Base-by-base conservation (phyloP, 139 green algal species). In the Asterochloris erici region DNA sequence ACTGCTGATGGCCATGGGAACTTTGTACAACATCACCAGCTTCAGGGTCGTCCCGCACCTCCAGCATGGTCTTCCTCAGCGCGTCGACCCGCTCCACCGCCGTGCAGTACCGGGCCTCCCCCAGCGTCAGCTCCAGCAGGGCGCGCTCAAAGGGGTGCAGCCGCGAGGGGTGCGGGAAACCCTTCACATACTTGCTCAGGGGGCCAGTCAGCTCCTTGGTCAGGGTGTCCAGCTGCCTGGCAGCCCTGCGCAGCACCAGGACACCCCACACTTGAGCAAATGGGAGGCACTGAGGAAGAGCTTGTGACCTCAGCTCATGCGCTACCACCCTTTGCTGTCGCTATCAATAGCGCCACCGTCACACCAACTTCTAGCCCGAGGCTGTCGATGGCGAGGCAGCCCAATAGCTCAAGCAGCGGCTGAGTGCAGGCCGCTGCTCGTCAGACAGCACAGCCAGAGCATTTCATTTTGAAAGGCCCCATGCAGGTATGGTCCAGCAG, bases 51-150 rank as follows among this genome's bases (percentile, higher is more conserved):
- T 6, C 38, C 38, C 38, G 38, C 38, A 81, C 85, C 83, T 94
- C 83, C 63, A 94, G 84, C 21, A 93, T 24, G 10, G 87, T 74
- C 78, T 93, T 94, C 66, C 94, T 84, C 82, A 95, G 76, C 0
- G 77, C 29, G 73, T 95, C 83, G 27, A 95, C 86, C 26, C 74
- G 54, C 2, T 38, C 71, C 79, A 98, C 85, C 14, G 89, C 83
- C 15, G 28, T 75, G 64, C 88, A 86, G 74, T 96, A 97, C 26
- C 81, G 61, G 60, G 68, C 86, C 23, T 79, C 79, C 0, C 91
- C 93, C n/a, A 98, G 86, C 13, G 95, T 98, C 12, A 99, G 89
- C 70, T 97, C 90, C 77, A 99, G 88, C 84, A 99, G 91, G 1
- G 90, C 94, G 0, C 73, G 77, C 79, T 99, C 96, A 88, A 98